phyloP scores from a whole-genome alignment of 73 alveolate species.

The Effrenium voratum region DNA sequence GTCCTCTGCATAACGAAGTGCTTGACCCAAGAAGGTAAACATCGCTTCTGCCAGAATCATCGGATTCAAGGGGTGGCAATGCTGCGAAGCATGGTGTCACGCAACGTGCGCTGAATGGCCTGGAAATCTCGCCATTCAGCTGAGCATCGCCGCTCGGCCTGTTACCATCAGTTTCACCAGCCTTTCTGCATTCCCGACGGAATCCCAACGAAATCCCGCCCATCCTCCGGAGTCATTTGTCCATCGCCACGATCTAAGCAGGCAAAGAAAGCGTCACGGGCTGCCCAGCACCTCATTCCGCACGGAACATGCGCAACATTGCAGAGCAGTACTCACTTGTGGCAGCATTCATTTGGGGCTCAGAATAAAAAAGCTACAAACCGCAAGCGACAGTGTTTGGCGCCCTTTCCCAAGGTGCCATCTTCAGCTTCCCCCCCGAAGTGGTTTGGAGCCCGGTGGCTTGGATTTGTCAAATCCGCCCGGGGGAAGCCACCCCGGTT shows the following conservation, averaged over 20 bases:
- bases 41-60: slow-evolving; percentile 40
- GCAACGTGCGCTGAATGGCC: background rate
- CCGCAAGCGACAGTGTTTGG: too few relatives aligned
- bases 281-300: slow-evolving; percentile 78
- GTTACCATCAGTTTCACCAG: background rate
- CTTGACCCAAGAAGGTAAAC: slow-evolving; percentile 87
- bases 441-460: too few relatives aligned
- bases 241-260: slow-evolving; percentile 86
- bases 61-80: background rate
- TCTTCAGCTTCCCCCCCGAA: too few relatives aligned
- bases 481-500: too few relatives aligned
- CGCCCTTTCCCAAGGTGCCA: too few relatives aligned
- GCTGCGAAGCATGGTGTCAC: background rate
- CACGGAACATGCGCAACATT: background rate
- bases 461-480: too few relatives aligned
- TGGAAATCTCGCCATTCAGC: slow-evolving; percentile 72
- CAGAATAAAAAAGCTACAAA: too few relatives aligned
- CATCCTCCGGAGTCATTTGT: slow-evolving; percentile 74
- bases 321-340: background rate
- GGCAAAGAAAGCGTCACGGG: slow-evolving; percentile 87
- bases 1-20: slow-evolving; percentile 82
- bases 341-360: background rate
- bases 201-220: background rate
- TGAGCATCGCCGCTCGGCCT: slow-evolving; percentile 85
- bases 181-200: background rate